Base-by-base conservation (phyloP, 805 yeast genomes). In the Starmerella bacillaris region DNA sequence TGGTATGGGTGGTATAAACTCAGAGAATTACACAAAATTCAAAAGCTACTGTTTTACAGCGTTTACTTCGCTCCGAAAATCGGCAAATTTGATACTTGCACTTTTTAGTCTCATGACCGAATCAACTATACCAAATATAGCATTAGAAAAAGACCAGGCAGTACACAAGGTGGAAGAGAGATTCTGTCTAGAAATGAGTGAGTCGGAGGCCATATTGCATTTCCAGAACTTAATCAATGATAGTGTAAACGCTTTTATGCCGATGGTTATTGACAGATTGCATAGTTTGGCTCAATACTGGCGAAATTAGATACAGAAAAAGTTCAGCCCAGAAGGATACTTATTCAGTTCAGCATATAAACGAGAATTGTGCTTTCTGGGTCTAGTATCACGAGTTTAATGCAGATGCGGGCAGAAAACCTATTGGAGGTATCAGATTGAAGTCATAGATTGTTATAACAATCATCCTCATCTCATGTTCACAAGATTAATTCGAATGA, bases 241-340 rank as follows among this genome's bases (percentile, higher is more conserved):
- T 48, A 79, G 94, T 58, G 95, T 89, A 14, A 79, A 72, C 51
- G 96, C 98, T 0, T 69, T 89, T 39, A 55, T 86, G 39, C 96
- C 98, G 0, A 84, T 84, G 51, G 94, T 92, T 14, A 89, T 89
- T 36, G 99, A 89, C 51, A 71, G 94, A 43, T 59, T 89, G 35
- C 99, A 89, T 55, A 82, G 86, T 57, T 65, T 89, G 52, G 95
- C 99, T 0, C 99, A 89, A 52, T 89, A 89, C 52, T 92, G 98
- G 98, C 62, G 98, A 41, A 83, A 95, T 0, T 86, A 43, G n/a
- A n/a, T n/a, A n/a, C n/a, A n/a, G n/a, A n/a, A 46, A 16, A 9
- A n/a, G 9, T 27, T n/a, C n/a, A n/a, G n/a, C n/a, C n/a, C n/a
- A n/a, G n/a, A n/a, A n/a, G n/a, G n/a, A n/a, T n/a, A n/a, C n/a